Conservation (phyloP, 805 yeast genomes). For the Danielia oregonensis region DNA sequence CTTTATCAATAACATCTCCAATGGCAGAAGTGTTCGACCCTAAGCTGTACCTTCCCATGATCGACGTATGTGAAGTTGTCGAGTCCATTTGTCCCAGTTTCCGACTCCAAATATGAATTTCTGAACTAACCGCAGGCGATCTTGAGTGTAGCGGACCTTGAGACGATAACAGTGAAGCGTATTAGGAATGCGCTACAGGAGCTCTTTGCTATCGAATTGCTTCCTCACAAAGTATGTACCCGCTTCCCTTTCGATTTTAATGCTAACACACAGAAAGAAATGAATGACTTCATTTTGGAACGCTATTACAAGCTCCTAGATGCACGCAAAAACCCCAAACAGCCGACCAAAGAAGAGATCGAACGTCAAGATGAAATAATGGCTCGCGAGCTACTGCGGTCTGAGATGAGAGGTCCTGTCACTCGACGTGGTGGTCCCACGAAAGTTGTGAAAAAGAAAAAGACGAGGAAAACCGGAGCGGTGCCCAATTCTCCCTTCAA, state of each 20-base stretch:
- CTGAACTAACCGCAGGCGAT: conserved; percentile 51
- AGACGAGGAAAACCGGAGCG: conserved; percentile 1
- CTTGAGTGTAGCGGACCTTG: conserved; percentile 64
- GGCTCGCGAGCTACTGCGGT: conserved; percentile 48
- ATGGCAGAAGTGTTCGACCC: conserved; percentile 6
- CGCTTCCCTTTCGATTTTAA: background rate
- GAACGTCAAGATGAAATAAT: conserved; percentile 48
- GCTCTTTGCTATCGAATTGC: conserved; percentile 55
- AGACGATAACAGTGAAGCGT: conserved; percentile 65
- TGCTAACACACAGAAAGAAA: conserved; percentile 42
- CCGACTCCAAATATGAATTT: background rate
- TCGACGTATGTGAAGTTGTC: conserved; percentile 13
- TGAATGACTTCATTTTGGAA: conserved; percentile 57
- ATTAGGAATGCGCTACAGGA: conserved; percentile 72
- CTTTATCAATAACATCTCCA: no score
- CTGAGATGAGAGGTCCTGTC: conserved; percentile 18
- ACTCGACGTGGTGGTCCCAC: conserved; percentile 13
- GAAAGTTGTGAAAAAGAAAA: conserved; percentile 11
- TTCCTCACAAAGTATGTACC: conserved; percentile 38
- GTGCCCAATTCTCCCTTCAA: conserved; percentile 36
- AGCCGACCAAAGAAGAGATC: conserved; percentile 30
- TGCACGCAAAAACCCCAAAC: conserved; percentile 14
- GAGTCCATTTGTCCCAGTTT: no score
- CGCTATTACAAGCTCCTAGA: conserved; percentile 50
- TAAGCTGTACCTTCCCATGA: conserved; percentile 12